Conservation (phyloP, 2,329 filamentous ascomycete genomes). For the Botrytis tulipae region DNA sequence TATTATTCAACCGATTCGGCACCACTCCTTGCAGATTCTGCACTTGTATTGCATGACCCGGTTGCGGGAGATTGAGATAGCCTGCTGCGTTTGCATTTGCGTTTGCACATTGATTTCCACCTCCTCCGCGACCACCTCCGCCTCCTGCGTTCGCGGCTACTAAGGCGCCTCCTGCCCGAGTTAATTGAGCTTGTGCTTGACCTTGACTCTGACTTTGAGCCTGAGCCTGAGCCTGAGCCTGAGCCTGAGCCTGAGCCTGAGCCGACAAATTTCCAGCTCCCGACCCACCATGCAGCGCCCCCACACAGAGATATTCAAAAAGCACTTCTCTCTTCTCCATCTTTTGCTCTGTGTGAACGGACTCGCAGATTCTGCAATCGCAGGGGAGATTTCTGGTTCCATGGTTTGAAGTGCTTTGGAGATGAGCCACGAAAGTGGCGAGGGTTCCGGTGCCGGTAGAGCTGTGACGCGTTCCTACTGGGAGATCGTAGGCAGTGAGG, state of each 20-base stretch:
- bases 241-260: not conserved
- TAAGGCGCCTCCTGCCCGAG: not conserved
- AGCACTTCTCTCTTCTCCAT: not conserved
- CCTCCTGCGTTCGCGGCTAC: not conserved
- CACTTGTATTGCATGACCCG: not conserved
- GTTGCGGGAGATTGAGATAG: not conserved
- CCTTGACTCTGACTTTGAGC: not conserved
- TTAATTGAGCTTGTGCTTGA: too few relatives aligned
- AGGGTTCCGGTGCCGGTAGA: not conserved
- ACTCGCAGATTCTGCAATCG: not conserved
- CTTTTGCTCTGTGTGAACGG: not conserved
- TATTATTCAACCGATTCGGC: conserved; percentile 2
- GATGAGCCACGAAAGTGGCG: not conserved
- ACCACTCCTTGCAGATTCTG: not conserved
- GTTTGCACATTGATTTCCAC: not conserved
- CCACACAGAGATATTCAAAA: not conserved
- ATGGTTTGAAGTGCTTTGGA: not conserved
- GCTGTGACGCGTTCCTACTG: not conserved
- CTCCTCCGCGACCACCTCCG: not conserved
- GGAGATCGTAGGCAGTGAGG: not conserved
- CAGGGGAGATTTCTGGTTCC: not conserved
- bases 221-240: not conserved
- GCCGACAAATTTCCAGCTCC: not conserved
- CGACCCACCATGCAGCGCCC: not conserved
- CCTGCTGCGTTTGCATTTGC: not conserved